Conservation (phyloP, 2,329 filamentous ascomycete genomes). For the Penicillium griseofulvum region DNA sequence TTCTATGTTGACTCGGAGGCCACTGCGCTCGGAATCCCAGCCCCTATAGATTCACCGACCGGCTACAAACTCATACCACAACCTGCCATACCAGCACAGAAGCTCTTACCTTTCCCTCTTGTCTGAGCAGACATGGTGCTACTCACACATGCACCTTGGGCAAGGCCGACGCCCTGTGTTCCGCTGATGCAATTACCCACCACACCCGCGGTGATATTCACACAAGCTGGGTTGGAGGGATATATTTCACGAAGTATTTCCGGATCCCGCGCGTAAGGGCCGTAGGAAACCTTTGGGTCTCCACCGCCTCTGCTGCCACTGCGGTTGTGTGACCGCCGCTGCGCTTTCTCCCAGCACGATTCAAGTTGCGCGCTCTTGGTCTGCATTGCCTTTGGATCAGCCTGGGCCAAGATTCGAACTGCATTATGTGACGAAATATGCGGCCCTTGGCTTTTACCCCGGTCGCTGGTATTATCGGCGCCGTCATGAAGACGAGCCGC, state of each 20-base stretch:
- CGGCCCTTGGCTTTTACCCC: not conserved
- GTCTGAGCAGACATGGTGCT: not conserved
- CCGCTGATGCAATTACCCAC: constrained; percentile 1
- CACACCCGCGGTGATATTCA: not conserved
- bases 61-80: not conserved
- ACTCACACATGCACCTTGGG: constrained; percentile 1
- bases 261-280: constrained; percentile 1
- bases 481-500: not conserved
- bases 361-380: not conserved
- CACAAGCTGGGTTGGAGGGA: constrained; percentile 3
- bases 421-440: constrained; percentile 6
- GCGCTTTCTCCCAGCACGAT: not conserved
- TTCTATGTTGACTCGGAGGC: not conserved
- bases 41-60: not conserved
- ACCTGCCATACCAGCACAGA: constrained; percentile 3
- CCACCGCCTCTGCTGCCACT: not conserved
- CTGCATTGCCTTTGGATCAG: not conserved
- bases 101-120: not conserved
- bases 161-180: not conserved
- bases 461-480: not conserved
- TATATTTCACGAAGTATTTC: constrained; percentile 2
- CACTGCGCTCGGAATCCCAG: not conserved
- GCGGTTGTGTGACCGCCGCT: not conserved
- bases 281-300: not conserved
- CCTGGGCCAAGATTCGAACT: not conserved